phyloP scores from a whole-genome alignment of 2,329 filamentous ascomycete genomes.

The Conoideocrella luteorostrata region DNA sequence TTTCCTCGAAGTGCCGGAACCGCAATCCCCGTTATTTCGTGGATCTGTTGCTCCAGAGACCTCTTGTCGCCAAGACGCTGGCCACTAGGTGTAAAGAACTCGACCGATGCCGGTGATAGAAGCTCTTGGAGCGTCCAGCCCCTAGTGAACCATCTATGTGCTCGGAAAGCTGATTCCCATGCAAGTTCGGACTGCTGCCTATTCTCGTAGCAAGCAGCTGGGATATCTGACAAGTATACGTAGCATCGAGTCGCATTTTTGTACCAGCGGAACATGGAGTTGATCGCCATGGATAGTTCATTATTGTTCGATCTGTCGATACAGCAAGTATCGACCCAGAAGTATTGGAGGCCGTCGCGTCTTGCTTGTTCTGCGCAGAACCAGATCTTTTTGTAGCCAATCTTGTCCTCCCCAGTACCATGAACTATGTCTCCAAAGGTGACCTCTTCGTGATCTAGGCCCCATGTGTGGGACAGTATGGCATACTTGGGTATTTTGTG shows the following conservation, averaged over 20 bases:
- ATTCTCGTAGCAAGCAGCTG: background rate
- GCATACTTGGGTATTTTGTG: constrained; percentile 14
- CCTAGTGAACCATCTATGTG: constrained; percentile 10
- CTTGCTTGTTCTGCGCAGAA: constrained; percentile 12
- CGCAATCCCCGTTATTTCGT: constrained; percentile 17
- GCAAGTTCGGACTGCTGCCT: background rate
- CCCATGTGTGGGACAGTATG: constrained; percentile 19
- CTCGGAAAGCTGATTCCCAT: too few species aligned
- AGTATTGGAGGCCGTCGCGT: constrained; percentile 5
- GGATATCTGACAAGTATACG: constrained; percentile 13
- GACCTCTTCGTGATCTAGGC: constrained; percentile 13
- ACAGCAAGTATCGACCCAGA: constrained; percentile 17
- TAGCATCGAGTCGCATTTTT: constrained; percentile 10
- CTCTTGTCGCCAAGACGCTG: constrained; percentile 15
- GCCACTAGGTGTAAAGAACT: constrained; percentile 17
- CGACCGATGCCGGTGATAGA: constrained; percentile 16
- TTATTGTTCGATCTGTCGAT: too few species aligned
- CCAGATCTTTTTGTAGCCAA: constrained; percentile 11
- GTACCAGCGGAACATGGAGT: too few species aligned
- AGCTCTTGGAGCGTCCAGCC: constrained; percentile 15
- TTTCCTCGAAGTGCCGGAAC: constrained; percentile 10
- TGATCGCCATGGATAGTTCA: too few species aligned
- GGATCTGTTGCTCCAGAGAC: constrained; percentile 15
- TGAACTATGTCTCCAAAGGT: constrained; percentile 10
- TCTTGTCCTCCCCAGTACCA: constrained; percentile 4